Base-by-base conservation (phyloP, 331 rosid genomes). In the Malus hybrid region DNA sequence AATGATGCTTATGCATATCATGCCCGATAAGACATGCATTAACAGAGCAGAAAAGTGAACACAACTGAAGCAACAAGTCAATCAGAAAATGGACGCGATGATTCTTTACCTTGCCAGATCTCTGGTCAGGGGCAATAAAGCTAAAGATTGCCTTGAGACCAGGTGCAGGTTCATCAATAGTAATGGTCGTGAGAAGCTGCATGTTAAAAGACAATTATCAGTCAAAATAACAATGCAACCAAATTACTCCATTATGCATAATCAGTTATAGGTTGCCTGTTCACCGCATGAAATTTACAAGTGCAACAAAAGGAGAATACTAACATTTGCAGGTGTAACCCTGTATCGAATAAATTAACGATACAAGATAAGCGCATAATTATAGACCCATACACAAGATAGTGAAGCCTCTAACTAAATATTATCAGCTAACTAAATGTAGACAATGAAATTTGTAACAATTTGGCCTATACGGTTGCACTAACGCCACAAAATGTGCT, bases 121-220 rank as follows among this genome's bases (percentile, higher is more conserved):
- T 91, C 86, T 93, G 97, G 70, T 93, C 96, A 34, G 98, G 96
- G 66, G 84, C 86, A 74, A 83, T 85, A 55, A 93, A 89, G 84
- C 98, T 91, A 53, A 93, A 85, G 79, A 89, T 91, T 39, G 96
- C 63, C 88, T 93, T 93, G 61, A 93, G 83, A 67, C 97, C 98
- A 79, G 96, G 96, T 53, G 96, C 97, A 16, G 92, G 89, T 71
- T 93, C 98, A 69, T 93, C 96, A 81, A 88, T 84, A n/a, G 98
- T 93, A 72, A 93, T 58, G 36, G 94, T 93, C 62, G 97, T 86
- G 44, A 72, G 91, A 24, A 93, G 86, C 97, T 93, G 81, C 83
- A 83, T 22, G 24, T 64, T 63, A 63, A 80, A 42, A 52, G 15
- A 24, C 29, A 64, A 63, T 32, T 11, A 62, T 79, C 29, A 62